Percentiles rank a stretch among this genome's conserved stretches.
These are phyloP conservation scores for Leucocoprinus birnbaumii DNA, from an alignment of 768 basidiomycete species.

Conservation along the genomic window DNA sequence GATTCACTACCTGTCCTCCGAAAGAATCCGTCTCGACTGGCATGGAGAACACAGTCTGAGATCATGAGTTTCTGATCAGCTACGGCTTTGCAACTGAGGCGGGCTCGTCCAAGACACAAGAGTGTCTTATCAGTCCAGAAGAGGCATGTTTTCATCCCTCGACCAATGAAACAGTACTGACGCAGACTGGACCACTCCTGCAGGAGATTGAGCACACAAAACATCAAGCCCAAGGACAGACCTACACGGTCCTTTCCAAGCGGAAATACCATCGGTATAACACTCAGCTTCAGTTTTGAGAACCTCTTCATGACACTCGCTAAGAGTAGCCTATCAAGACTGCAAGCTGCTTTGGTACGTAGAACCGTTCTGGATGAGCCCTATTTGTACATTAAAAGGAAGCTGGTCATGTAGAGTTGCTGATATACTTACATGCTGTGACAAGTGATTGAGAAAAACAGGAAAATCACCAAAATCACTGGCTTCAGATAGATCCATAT, in stretches of 20 bases:
- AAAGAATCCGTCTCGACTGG: too few species aligned
- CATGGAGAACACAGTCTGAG: neutral
- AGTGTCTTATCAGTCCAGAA: neutral
- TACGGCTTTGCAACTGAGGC: neutral
- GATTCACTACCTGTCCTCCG: too few species aligned
- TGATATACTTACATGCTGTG: too few species aligned
- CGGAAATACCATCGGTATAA: neutral
- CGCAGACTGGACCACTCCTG: neutral
- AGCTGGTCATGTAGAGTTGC: neutral
- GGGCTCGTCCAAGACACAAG: neutral
- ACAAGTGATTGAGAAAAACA: too few species aligned
- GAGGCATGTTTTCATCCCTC: neutral
- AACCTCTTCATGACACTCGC: too few species aligned
- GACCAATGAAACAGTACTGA: neutral
- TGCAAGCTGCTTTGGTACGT: neutral
- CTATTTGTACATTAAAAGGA: too few species aligned
- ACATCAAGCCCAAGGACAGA: neutral
- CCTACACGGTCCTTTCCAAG: neutral
- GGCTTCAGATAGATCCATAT: too few species aligned
- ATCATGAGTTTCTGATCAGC: neutral
- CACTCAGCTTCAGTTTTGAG: neutral
- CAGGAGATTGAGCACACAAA: neutral
- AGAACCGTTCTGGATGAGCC: neutral
- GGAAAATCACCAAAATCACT: too few species aligned
- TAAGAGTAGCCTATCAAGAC: neutral